Evolutionary conservation across 306 rosid species (phyloP).

Genomic region (Cicer arietinum): DNA sequence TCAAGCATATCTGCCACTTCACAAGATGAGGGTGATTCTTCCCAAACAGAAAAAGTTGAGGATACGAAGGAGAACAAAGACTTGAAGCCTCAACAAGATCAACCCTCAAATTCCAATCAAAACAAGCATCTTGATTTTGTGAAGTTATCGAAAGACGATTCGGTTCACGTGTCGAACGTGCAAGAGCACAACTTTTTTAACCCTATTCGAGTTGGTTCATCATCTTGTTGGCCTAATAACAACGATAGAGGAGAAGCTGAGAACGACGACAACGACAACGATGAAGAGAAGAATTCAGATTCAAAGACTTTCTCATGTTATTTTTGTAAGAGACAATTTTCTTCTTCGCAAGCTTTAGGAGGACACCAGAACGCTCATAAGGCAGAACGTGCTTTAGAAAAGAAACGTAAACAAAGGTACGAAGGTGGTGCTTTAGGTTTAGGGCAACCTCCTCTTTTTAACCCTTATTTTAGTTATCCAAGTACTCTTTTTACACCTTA

Average conservation of each 20-base stretch:
- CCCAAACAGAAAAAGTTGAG: not conserved
- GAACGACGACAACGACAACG: constrained; percentile 16
- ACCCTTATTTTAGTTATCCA: constrained; percentile 54
- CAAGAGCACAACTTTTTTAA: constrained; percentile 51
- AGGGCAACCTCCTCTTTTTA: constrained; percentile 31
- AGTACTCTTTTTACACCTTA: constrained; percentile 26
- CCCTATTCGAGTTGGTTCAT: constrained; percentile 4
- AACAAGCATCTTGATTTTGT: constrained; percentile 41
- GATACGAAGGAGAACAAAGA: not conserved
- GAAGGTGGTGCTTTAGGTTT: constrained; percentile 28
- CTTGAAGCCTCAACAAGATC: constrained; percentile 10
- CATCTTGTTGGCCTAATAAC: constrained; percentile 23
- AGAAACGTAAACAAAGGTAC: constrained; percentile 64
- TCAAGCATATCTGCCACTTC: constrained; percentile 59
- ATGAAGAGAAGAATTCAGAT: constrained; percentile 27
- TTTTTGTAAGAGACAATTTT: constrained; percentile 73
- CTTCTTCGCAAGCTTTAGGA: constrained; percentile 81
- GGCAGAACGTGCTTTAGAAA: constrained; percentile 73
- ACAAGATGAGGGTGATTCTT: constrained; percentile 15
- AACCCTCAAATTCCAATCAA: constrained; percentile 28
- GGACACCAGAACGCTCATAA: constrained; percentile 92
- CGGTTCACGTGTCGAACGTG: not conserved
- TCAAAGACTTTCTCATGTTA: constrained; percentile 63
- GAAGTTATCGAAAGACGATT: constrained; percentile 48
- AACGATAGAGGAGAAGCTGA: not conserved